phyloP scores from a whole-genome alignment of 768 basidiomycete genomes.

The Naganishia vaughanmartiniae region DNA sequence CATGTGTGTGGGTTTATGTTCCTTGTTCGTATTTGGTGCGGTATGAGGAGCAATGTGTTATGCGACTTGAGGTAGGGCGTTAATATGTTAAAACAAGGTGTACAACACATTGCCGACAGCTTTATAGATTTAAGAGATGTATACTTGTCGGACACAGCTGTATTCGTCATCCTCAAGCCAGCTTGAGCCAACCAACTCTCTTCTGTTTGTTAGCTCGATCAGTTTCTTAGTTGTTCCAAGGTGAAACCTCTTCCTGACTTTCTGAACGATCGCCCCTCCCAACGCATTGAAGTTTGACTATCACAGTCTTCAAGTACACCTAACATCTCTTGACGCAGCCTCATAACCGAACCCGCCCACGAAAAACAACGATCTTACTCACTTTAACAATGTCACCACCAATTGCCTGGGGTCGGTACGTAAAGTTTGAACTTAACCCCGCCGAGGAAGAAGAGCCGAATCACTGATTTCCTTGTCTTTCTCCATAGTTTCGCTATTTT shows the following conservation, averaged over 20 bases:
- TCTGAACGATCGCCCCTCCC: slow-evolving; percentile 10
- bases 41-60: too few relatives aligned
- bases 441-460: too few relatives aligned
- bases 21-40: too few relatives aligned
- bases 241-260: slow-evolving; percentile 11
- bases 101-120: too few relatives aligned
- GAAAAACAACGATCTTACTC: not conserved
- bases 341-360: too few relatives aligned
- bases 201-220: not conserved
- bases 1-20: not conserved
- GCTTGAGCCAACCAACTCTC: slow-evolving; percentile 16
- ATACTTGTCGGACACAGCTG: too few relatives aligned
- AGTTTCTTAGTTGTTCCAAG: not conserved
- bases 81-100: too few relatives aligned
- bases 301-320: too few relatives aligned
- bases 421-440: not conserved
- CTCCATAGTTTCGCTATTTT: slow-evolving; percentile 27
- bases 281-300: not conserved
- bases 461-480: not conserved
- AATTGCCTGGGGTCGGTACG: slow-evolving; percentile 29
- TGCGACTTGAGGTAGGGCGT: too few relatives aligned
- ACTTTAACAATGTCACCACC: slow-evolving; percentile 24
- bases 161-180: slow-evolving; percentile 1
- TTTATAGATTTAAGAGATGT: too few relatives aligned
- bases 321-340: too few relatives aligned